phyloP scores from a whole-genome alignment of 352 stramenopile species.

The Pythium rishiriense region DNA sequence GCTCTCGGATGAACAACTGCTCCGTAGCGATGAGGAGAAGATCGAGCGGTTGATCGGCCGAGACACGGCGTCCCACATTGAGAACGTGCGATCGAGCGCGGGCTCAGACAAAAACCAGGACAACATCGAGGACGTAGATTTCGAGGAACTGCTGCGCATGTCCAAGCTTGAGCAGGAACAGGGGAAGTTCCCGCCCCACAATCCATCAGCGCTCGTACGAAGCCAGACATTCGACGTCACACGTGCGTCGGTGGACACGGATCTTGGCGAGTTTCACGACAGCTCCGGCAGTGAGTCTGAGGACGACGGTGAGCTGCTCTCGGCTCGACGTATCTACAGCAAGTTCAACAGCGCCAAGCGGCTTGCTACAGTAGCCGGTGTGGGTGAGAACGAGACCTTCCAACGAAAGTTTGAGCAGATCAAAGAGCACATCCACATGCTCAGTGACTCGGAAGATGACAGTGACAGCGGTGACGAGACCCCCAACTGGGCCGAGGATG shows the following conservation, averaged over 20 bases:
- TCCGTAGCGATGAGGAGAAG: slow-evolving; percentile 16
- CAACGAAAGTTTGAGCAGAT: slow-evolving; percentile 63
- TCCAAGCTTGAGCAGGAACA: slow-evolving; percentile 23
- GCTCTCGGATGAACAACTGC: slow-evolving; percentile 18
- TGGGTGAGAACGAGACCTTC: slow-evolving; percentile 38
- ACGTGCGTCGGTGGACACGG: slow-evolving; percentile 3
- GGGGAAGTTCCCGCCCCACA: too few relatives aligned
- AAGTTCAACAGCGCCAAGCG: slow-evolving; percentile 46
- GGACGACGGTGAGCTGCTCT: slow-evolving; percentile 26
- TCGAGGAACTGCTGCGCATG: slow-evolving; percentile 28
- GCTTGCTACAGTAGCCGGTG: slow-evolving; percentile 42
- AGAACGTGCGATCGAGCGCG: not conserved
- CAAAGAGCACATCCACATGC: slow-evolving; percentile 57
- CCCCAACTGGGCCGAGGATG: not conserved
- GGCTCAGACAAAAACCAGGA: slow-evolving; percentile 7
- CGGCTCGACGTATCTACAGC: slow-evolving; percentile 25
- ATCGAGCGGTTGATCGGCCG: slow-evolving; percentile 11
- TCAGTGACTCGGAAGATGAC: slow-evolving; percentile 48
- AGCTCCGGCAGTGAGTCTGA: slow-evolving; percentile 28
- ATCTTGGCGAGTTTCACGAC: slow-evolving; percentile 23
- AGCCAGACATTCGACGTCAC: slow-evolving; percentile 19
- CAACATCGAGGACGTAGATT: slow-evolving; percentile 26
- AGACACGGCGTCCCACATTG: not conserved
- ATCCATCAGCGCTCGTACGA: slow-evolving; percentile 3
- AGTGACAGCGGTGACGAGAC: slow-evolving; percentile 34